A percentile compares a stretch with the other conserved stretches of the same genome.
Evolutionary conservation across 2,329 filamentous ascomycete genomes (phyloP).

Genomic region (Teratosphaeria viscida): DNA sequence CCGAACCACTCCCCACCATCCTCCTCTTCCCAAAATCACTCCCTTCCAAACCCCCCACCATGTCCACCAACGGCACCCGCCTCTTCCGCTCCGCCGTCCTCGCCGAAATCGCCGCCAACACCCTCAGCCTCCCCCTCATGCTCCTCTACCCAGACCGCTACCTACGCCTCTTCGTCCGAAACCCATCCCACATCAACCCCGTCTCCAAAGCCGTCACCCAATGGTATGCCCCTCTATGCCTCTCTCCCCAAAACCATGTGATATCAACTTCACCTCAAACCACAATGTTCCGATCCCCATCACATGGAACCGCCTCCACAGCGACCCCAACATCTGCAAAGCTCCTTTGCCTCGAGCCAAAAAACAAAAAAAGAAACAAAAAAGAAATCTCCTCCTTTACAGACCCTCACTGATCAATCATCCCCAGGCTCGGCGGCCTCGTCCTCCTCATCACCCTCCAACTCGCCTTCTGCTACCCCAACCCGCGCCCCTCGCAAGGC

Average conservation of each 20-base stretch:
- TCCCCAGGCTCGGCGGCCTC: slow-evolving; percentile 12
- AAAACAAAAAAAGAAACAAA: neutral
- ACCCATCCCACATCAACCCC: slow-evolving; percentile 14
- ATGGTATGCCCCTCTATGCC: slow-evolving; percentile 5
- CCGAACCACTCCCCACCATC: neutral
- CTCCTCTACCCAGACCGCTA: slow-evolving; percentile 13
- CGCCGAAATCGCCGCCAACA: slow-evolving; percentile 16
- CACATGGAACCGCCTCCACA: too few relatives aligned
- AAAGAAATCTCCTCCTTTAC: neutral
- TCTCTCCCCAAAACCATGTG: neutral
- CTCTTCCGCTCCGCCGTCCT: slow-evolving; percentile 19
- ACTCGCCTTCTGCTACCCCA: slow-evolving; percentile 17
- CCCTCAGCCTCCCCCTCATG: slow-evolving; percentile 10
- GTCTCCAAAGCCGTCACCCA: slow-evolving; percentile 12
- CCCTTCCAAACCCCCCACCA: neutral
- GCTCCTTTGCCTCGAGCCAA: too few relatives aligned
- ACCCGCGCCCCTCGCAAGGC: slow-evolving; percentile 7
- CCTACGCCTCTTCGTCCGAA: slow-evolving; percentile 13
- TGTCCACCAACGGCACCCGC: slow-evolving; percentile 10
- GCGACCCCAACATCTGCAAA: too few relatives aligned
- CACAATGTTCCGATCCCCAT: too few relatives aligned
- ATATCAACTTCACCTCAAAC: too few relatives aligned
- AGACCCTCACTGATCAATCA: neutral
- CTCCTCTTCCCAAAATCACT: neutral
- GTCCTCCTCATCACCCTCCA: slow-evolving; percentile 16